Percentiles rank a stretch among this genome's conserved stretches.
phyloP scores from a whole-genome alignment of 139 green algal species.

The Picochlorum sp. region DNA sequence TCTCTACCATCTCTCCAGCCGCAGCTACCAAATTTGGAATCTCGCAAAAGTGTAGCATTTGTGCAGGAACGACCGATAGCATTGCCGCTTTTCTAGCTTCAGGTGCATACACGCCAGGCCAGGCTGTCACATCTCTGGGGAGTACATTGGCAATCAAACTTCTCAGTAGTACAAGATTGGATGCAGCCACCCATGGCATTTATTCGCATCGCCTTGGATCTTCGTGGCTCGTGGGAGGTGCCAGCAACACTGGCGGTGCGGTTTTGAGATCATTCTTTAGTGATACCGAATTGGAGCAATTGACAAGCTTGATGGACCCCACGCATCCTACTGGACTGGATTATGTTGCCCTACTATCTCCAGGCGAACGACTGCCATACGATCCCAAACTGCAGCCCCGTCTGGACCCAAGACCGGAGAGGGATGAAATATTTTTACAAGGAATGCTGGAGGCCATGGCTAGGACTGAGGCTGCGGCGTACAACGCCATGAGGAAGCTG shows the following conservation, averaged over 20 bases:
- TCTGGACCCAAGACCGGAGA: conserved; percentile 49
- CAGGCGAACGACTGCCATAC: conserved; percentile 81
- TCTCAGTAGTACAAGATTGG: conserved; percentile 61
- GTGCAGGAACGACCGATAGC: conserved; percentile 59
- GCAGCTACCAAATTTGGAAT: conserved; percentile 31
- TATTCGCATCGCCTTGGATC: conserved; percentile 86
- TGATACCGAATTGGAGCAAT: conserved; percentile 50
- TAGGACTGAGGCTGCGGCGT: conserved; percentile 61
- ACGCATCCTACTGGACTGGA: conserved; percentile 41
- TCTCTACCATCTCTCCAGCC: conserved; percentile 32
- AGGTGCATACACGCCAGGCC: conserved; percentile 32
- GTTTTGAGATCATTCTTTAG: conserved; percentile 73
- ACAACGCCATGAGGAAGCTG: conserved; percentile 44
- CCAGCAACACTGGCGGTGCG: conserved; percentile 80
- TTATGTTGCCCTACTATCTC: conserved; percentile 73
- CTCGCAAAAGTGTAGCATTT: conserved; percentile 28
- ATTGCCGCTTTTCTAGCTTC: conserved; percentile 91
- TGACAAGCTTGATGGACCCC: conserved; percentile 50
- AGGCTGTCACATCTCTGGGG: conserved; percentile 80
- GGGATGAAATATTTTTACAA: conserved; percentile 65
- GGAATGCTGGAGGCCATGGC: conserved; percentile 79
- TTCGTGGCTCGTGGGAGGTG: conserved; percentile 85
- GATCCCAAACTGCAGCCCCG: conserved; percentile 54
- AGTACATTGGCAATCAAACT: conserved; percentile 91
- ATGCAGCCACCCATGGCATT: conserved; percentile 77